These are phyloP conservation scores for Cylindrotheca closterium DNA, from an alignment of 108 stramenopile genomes.

Conservation along the genomic window DNA sequence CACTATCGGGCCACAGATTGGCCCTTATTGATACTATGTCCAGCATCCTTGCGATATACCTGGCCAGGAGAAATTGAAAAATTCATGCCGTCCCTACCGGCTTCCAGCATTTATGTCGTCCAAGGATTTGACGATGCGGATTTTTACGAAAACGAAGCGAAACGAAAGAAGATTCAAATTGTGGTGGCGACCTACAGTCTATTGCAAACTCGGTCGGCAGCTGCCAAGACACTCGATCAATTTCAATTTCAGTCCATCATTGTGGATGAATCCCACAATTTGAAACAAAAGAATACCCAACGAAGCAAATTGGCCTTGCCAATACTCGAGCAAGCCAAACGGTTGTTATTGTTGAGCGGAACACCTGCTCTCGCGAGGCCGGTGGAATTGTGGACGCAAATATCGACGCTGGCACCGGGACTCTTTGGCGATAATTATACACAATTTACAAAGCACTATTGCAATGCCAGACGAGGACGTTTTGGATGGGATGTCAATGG, in stretches of 20 bases:
- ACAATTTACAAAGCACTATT: slow-evolving; percentile 75
- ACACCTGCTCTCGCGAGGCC: slow-evolving; percentile 92
- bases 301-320: slow-evolving; percentile 80
- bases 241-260: slow-evolving; percentile 74
- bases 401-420: slow-evolving; percentile 63
- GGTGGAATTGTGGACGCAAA: slow-evolving; percentile 86
- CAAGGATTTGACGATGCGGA: slow-evolving; percentile 54
- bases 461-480: slow-evolving; percentile 62
- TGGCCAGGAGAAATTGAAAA: slow-evolving; percentile 93
- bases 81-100: slow-evolving; percentile 61
- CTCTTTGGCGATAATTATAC: slow-evolving; percentile 58
- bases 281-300: slow-evolving; percentile 71
- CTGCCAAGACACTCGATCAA: slow-evolving; percentile 32
- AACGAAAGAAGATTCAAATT: slow-evolving; percentile 44
- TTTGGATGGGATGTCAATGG: slow-evolving; percentile 81
- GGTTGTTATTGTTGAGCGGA: slow-evolving; percentile 79
- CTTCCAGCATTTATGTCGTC: slow-evolving; percentile 50
- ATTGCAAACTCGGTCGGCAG: slow-evolving; percentile 49
- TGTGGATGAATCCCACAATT: slow-evolving; percentile 90
- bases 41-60: slow-evolving; percentile 77
- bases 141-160: slow-evolving; percentile 34
- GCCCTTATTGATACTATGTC: slow-evolving; percentile 89
- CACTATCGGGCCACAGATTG: slow-evolving; percentile 68
- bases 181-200: slow-evolving; percentile 74
- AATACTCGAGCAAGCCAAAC: slow-evolving; percentile 56